A percentile compares a stretch with the other conserved stretches of the same genome.
These are phyloP conservation scores for Aphanomyces stellatus DNA, from an alignment of 352 stramenopile genomes.

Conservation along the genomic window DNA sequence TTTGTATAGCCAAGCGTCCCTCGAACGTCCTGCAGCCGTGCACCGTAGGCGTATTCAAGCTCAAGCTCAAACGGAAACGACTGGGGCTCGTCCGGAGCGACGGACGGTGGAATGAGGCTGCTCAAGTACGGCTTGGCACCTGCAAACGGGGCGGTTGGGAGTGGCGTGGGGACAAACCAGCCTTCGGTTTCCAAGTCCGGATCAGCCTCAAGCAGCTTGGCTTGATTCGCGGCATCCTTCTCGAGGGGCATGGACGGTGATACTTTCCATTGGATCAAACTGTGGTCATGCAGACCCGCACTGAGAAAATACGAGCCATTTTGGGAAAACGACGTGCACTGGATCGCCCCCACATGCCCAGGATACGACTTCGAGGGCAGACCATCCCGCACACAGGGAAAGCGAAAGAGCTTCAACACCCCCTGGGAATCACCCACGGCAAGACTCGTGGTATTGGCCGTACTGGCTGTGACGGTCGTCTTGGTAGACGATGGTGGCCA, in stretches of 20 bases:
- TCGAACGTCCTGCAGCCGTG: slow-evolving; percentile 45
- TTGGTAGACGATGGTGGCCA: slow-evolving; percentile 24
- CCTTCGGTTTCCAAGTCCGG: slow-evolving; percentile 16
- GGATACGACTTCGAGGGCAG: slow-evolving; percentile 4
- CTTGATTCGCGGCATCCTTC: slow-evolving; percentile 5
- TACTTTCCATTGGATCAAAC: slow-evolving; percentile 10
- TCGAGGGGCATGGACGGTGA: neutral
- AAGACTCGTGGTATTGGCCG: neutral
- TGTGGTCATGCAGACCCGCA: slow-evolving; percentile 4
- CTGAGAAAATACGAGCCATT: neutral
- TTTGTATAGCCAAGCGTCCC: slow-evolving; percentile 54
- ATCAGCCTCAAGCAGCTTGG: slow-evolving; percentile 13
- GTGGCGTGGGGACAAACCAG: slow-evolving; percentile 16
- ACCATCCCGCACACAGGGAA: slow-evolving; percentile 11
- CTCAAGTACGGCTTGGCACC: slow-evolving; percentile 57
- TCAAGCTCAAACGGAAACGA: slow-evolving; percentile 33
- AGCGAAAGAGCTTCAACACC: slow-evolving; percentile 7
- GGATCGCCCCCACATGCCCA: slow-evolving; percentile 1
- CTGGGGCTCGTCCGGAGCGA: slow-evolving; percentile 27
- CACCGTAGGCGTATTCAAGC: slow-evolving; percentile 60
- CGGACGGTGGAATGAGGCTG: slow-evolving; percentile 44
- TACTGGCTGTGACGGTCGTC: slow-evolving; percentile 8
- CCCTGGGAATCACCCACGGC: slow-evolving; percentile 13
- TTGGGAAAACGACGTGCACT: slow-evolving; percentile 6
- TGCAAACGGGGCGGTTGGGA: slow-evolving; percentile 6